A percentile compares a stretch with the other conserved stretches of the same genome.
Evolutionary conservation across 2,329 filamentous ascomycete genomes (phyloP).

Genomic region (Ciborinia camelliae): DNA sequence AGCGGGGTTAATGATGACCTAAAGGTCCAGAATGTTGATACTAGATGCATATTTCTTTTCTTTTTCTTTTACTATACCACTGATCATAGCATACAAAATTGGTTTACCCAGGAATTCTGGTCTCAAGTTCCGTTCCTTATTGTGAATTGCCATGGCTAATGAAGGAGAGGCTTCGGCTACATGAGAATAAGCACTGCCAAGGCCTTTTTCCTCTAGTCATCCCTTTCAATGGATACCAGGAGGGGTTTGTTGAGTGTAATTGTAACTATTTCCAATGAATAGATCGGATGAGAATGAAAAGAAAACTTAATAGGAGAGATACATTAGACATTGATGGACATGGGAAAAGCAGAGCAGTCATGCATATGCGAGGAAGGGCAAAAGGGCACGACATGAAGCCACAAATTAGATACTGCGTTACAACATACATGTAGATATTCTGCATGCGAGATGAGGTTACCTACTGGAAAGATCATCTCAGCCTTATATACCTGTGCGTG

Average conservation of each 20-base stretch:
- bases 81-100: conserved; percentile 12
- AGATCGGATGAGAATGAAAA: not conserved
- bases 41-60: conserved; percentile 6
- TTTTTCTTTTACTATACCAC: not conserved
- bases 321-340: not conserved
- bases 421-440: not conserved
- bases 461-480: not conserved
- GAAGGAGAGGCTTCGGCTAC: not conserved
- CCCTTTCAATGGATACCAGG: not conserved
- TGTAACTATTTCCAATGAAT: not conserved
- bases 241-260: not conserved
- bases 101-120: not conserved
- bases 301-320: not conserved
- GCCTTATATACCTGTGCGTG: not conserved
- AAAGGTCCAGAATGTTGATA: conserved; percentile 9
- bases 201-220: too few species aligned
- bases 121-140: not conserved
- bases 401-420: not conserved
- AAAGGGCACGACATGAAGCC: not conserved
- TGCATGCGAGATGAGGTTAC: not conserved
- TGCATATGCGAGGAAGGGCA: not conserved
- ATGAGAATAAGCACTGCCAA: not conserved
- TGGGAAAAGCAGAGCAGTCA: not conserved
- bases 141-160: not conserved
- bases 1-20: conserved; percentile 1